These are phyloP conservation scores for Astrephomene gubernaculifera DNA, from an alignment of 139 green algal species.

Conservation along the genomic window DNA sequence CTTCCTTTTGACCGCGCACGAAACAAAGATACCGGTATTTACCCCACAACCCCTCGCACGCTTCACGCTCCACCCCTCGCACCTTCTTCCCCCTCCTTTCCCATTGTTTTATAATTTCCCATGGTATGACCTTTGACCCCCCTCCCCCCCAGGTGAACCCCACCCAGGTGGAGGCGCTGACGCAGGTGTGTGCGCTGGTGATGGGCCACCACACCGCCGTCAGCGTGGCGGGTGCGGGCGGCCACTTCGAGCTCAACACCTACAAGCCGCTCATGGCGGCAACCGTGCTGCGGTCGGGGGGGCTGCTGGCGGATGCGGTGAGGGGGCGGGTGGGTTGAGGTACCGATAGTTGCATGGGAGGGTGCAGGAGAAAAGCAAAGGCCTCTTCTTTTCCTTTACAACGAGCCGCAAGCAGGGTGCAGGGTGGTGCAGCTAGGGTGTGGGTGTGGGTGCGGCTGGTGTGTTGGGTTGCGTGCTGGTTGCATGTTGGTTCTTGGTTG, in stretches of 20 bases:
- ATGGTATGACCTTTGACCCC: not conserved
- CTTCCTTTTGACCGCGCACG: too few relatives aligned
- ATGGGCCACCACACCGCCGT: slow-evolving; percentile 94
- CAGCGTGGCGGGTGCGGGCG: slow-evolving; percentile 79
- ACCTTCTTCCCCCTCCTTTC: too few relatives aligned
- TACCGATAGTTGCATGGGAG: not conserved
- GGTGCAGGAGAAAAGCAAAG: not conserved
- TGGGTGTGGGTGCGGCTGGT: not conserved
- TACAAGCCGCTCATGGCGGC: slow-evolving; percentile 93
- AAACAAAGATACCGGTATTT: too few relatives aligned
- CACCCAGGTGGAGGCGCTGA: slow-evolving; percentile 97
- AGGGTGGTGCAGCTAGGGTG: not conserved
- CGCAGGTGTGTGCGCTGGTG: slow-evolving; percentile 92
- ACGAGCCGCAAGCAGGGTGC: too few relatives aligned
- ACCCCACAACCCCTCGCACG: too few relatives aligned
- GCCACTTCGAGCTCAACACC: slow-evolving; percentile 98
- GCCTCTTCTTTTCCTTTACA: too few relatives aligned
- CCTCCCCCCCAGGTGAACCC: slow-evolving; percentile 89
- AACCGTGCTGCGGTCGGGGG: slow-evolving; percentile 33
- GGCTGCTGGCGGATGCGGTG: slow-evolving; percentile 86
- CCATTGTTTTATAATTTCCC: not conserved
- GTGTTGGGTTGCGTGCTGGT: not conserved
- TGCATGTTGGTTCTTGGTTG: not conserved
- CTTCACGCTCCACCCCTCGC: too few relatives aligned
- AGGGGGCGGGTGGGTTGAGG: not conserved